Percentiles rank a stretch among this genome's conserved stretches.
These are phyloP conservation scores for Blastobotrys proliferans DNA, from an alignment of 1,139 yeast genomes.

Conservation along the genomic window DNA sequence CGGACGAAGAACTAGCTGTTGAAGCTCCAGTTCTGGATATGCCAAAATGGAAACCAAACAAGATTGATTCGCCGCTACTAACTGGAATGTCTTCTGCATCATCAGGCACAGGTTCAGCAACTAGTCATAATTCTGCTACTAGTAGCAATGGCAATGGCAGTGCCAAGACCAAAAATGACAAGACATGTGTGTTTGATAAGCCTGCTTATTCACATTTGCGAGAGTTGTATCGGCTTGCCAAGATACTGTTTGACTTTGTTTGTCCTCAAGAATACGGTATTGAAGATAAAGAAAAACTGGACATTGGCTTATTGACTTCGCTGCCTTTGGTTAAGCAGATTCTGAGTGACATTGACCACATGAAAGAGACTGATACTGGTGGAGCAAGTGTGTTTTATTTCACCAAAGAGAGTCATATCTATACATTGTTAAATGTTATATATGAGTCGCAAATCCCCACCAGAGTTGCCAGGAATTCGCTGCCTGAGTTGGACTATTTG, in stretches of 20 bases:
- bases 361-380: conserved; percentile 73
- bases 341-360: conserved; percentile 69
- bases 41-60: conserved; percentile 34
- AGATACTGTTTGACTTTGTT: conserved; percentile 91
- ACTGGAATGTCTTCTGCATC: conserved; percentile 2
- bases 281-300: conserved; percentile 90
- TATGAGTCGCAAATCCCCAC: conserved; percentile 95
- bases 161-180: conserved; percentile 7
- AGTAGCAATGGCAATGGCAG: not conserved
- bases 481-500: conserved; percentile 92
- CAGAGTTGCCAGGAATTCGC: conserved; percentile 87
- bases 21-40: conserved; percentile 37
- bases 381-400: conserved; percentile 78
- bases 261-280: conserved; percentile 99
- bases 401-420: conserved; percentile 96
- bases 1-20: conserved; percentile 44
- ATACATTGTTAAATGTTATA: conserved; percentile 83
- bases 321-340: conserved; percentile 91
- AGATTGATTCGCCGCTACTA: conserved; percentile 17
- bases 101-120: not conserved
- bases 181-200: conserved; percentile 58
- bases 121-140: not conserved
- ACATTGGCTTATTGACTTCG: conserved; percentile 91
- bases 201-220: conserved; percentile 75
- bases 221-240: conserved; percentile 84